Base-by-base conservation (phyloP, 495 filamentous ascomycete species). In the Friedmanniomyces endolithicus region DNA sequence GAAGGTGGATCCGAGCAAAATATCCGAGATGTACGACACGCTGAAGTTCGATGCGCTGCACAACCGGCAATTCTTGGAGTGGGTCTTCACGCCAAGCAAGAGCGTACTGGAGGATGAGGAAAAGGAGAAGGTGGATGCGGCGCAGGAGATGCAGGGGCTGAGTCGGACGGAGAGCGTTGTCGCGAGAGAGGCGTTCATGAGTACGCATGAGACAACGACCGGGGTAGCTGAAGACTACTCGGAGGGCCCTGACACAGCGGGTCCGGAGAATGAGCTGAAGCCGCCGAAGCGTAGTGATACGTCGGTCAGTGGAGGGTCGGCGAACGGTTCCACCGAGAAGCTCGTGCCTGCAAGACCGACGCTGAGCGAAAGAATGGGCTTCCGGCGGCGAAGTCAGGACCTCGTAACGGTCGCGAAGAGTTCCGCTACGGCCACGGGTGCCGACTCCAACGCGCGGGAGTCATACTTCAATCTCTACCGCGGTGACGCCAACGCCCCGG, bases 1-100 rank as follows among this genome's bases (percentile, higher is more conserved):
- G 59, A 98, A 97, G 71, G 87, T 97, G 11, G 92, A 98, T 66
- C 92, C 92, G 0, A 94, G 88, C 73, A 97, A 97, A 72, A 88
- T 98, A 34, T 95, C 88, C 8, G 92, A 98, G 70, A 73, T 98
- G 1, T 97, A 97, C 65, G 92, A 98, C 68, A 96, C 89, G 27
- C 96, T 97, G 90, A 98, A 98, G 66, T 98, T 96, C 61, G 92
- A 98, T 63, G 92, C 94, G 1, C 76, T 98, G 23, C 92, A 98
- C 67, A 98, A 98, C 66, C 81, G 94, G 4, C 86, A 86, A 55
- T 97, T 96, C 56, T 72, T 98, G n/a, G 94, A 98, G 69, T 95
- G 90, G 84, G 86, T 95, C 1, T 97, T 98, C 64, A 94, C 88
- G 56, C 94, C 92, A 1, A 77, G 78, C 64, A 77, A 70, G 66